Base-by-base conservation (phyloP, 352 stramenopile genomes). In the Hyaloperonospora brassicae region DNA sequence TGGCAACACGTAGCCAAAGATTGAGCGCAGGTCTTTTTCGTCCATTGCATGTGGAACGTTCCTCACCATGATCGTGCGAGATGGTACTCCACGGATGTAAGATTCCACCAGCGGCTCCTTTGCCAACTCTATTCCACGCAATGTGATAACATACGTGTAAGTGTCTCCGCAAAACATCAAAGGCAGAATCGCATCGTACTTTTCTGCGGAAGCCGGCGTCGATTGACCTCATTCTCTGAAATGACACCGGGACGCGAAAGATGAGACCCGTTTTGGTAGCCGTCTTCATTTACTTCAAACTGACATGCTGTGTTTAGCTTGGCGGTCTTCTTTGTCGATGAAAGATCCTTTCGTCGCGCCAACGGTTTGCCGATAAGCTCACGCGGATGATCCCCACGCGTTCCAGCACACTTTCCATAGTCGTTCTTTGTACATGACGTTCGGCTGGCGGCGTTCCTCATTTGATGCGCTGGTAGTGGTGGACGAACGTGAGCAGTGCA, bases 1-100 rank as follows among this genome's bases (percentile, higher is more conserved):
- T 1, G 77, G 76, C 23, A 90, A 45, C 0, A 81, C 70, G 47
- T 76, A 71, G 34, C 73, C 67, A 55, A 88, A 82, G 23, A 90
- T 56, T 35, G 66, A 84, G 17, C 61, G 55, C 39, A 90, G 50
- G 50, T 85, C 74, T 25, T 76, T 75, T 22, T 73, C 55, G 35
- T 88, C 79, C 10, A 82, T 62, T 0, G 52, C 52, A 14, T 54
- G 41, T 5, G 75, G 59, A 13, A 90, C 17, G 23, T 87, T 88
- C 36, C 40, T 51, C 10, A 87, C 72, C 9, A 59, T 22, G 13
- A 87, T 52, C 6, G 22, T 55, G 0, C 12, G 52, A 2, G 65
- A 77, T 44, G 62, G 61, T 2, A 25, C 25, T 14, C 72, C 79
- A 38, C 55, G 62, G 11, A 47, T 25, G 45, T 87, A 86, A 1